These are phyloP conservation scores for Pestalotiopsis sp. DNA, from an alignment of 2,329 filamentous ascomycete species.

Conservation along the genomic window DNA sequence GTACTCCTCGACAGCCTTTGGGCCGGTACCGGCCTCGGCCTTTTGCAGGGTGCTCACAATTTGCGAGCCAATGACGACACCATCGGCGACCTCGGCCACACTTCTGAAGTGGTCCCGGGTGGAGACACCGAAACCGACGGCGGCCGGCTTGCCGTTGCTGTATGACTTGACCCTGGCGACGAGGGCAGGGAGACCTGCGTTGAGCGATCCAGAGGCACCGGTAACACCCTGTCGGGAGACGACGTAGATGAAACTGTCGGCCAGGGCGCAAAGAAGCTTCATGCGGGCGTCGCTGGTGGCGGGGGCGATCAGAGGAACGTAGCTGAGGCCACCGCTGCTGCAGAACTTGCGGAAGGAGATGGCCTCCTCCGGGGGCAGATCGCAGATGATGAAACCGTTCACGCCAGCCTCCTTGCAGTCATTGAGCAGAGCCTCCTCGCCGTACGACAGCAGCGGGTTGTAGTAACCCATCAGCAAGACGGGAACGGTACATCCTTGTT, in stretches of 20 bases:
- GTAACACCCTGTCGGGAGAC: constrained; percentile 97
- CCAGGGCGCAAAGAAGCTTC: constrained; percentile 94
- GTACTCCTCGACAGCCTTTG: constrained; percentile 82
- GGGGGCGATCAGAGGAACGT: constrained; percentile 95
- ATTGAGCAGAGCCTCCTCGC: constrained; percentile 83
- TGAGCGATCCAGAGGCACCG: constrained; percentile 82
- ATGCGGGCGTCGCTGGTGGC: constrained; percentile 91
- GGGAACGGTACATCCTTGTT: constrained; percentile 76
- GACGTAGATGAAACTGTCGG: constrained; percentile 98
- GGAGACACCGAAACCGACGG: constrained; percentile 94
- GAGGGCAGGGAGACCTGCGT: constrained; percentile 78
- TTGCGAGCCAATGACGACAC: constrained; percentile 95
- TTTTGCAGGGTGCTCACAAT: constrained; percentile 82
- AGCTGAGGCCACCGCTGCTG: constrained; percentile 80
- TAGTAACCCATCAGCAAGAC: constrained; percentile 99
- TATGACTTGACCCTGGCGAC: constrained; percentile 87
- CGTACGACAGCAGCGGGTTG: constrained; percentile 92
- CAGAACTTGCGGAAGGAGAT: constrained; percentile 88
- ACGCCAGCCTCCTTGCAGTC: constrained; percentile 84
- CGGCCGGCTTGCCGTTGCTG: constrained; percentile 86
- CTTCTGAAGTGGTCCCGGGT: constrained; percentile 91
- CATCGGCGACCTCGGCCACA: constrained; percentile 82
- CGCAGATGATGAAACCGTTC: constrained; percentile 96
- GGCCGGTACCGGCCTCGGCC: constrained; percentile 66
- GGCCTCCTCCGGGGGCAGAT: constrained; percentile 94